A percentile compares a stretch with the other conserved stretches of the same genome.
Conservation (phyloP, 768 basidiomycete species). For the Tricholoma sp. region DNA sequence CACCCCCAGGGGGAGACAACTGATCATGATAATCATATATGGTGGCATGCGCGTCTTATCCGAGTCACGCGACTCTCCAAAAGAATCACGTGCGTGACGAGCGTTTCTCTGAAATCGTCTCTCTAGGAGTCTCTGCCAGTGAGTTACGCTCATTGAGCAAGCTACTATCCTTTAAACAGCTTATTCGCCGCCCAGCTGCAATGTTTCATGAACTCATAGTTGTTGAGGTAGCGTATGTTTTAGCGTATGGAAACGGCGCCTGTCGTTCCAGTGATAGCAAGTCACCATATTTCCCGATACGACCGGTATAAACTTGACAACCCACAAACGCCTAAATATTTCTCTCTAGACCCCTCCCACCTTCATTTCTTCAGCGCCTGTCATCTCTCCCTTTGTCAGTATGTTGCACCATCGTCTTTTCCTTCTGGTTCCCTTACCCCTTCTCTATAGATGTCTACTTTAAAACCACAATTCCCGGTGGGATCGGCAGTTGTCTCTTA, state of each 20-base stretch:
- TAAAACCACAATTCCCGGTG: slow-evolving; percentile 18
- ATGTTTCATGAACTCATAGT: neutral
- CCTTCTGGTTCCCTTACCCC: slow-evolving; percentile 5
- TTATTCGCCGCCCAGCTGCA: neutral
- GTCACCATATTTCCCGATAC: slow-evolving; percentile 25
- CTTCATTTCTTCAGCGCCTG: slow-evolving; percentile 6
- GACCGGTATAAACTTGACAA: slow-evolving; percentile 34
- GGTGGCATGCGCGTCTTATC: neutral
- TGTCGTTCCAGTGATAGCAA: neutral
- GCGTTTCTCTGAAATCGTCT: no score
- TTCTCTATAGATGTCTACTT: slow-evolving; percentile 5
- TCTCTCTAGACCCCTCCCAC: neutral
- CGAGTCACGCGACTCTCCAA: neutral
- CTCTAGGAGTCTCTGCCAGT: no score
- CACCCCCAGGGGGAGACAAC: neutral
- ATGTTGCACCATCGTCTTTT: neutral
- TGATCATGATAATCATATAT: neutral
- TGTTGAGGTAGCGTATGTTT: no score
- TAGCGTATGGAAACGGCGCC: neutral
- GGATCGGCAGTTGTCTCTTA: slow-evolving; percentile 18
- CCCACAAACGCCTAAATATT: slow-evolving; percentile 25
- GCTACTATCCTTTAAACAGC: neutral
- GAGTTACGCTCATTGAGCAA: no score
- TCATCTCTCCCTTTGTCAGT: neutral
- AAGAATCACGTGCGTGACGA: neutral